Evolutionary conservation across 2,329 filamentous ascomycete species (phyloP), one percentile per base, ranked within the genome.

Genomic region (Botryotinia globosa): DNA sequence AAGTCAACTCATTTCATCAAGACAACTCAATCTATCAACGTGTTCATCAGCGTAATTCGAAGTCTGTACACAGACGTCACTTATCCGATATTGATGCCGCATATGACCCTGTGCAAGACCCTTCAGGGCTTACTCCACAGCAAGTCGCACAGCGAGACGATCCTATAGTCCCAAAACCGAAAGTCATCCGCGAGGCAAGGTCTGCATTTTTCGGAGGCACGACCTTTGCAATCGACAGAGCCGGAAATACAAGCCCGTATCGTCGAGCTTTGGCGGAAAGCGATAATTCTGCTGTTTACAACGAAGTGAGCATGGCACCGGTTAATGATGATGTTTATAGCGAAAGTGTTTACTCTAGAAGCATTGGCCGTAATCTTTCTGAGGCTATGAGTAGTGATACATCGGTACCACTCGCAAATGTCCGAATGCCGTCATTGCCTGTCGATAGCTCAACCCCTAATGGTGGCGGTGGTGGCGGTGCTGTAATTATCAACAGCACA

Each of bases 241-340:
- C 88, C 73, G 83, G 86, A 37, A 86, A 86, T 0, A 81, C 83
- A 39, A 90, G 87, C 71, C 87, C 87, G 0, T 90, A 86, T 75
- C 85, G 87, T 4, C 85, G 85, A 39, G 85, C 85, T 3, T 77
- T 90, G 45, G 76, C 77, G 8, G 75, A 77, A 65, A 71, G 71
- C 48, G 75, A 77, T 39, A 61, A 73, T 9, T 62, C 71, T 12
- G 56, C 67, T 37, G 12, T 74, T 25, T 65, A 54, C 61, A 39
- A 68, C 6, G 70, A n/a, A 45, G 29, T n/a, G n/a, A 44, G 18
- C 9, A 48, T 39, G 18, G 14, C 48, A 39, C 29, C 48, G 14
- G 62, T 69, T 18, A 70, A 69, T 14, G 73, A 72, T 25, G 69
- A 65, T 34, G 72, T 75, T 39, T 80, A 81, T 64, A 79, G 74